Percentiles rank a stretch among this genome's conserved stretches.
phyloP scores from a whole-genome alignment of 139 green algal species.

The Astrephomene gubernaculifera region DNA sequence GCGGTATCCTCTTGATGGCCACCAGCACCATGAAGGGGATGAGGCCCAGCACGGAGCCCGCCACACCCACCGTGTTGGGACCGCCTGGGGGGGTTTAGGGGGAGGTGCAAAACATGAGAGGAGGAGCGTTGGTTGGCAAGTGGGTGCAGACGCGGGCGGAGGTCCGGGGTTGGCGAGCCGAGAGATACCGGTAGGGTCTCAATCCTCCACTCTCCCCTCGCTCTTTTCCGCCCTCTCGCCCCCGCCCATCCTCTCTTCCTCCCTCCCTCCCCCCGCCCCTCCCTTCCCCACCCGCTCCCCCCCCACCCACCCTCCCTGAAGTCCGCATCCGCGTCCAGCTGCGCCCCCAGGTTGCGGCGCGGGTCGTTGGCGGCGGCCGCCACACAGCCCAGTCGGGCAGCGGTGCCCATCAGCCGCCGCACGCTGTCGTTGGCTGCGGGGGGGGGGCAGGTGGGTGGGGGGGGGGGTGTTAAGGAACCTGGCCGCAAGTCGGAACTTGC shows the following conservation, averaged over 20 bases:
- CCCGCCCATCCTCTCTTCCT: too few relatives aligned
- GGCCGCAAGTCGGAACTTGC: too few relatives aligned
- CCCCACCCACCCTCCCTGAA: constrained; percentile 2
- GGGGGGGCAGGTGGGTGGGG: too few relatives aligned
- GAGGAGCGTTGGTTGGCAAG: too few relatives aligned
- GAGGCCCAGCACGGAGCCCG: neutral
- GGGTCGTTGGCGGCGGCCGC: neutral
- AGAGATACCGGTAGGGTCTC: too few relatives aligned
- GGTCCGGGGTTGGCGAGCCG: neutral
- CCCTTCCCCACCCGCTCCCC: neutral
- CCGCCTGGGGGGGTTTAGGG: neutral
- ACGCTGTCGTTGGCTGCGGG: neutral
- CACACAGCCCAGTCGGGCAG: constrained; percentile 10
- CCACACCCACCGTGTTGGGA: neutral
- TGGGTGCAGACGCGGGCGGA: neutral
- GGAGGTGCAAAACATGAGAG: too few relatives aligned
- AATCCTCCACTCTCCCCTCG: too few relatives aligned
- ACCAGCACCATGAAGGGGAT: neutral
- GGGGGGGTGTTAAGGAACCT: neutral
- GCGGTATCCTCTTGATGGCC: neutral
- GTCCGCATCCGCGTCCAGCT: neutral
- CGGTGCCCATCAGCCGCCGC: neutral
- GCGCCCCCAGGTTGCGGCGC: constrained; percentile 10
- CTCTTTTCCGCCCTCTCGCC: too few relatives aligned
- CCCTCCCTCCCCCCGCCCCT: neutral